A percentile compares a stretch with the other conserved stretches of the same genome.
Conservation (phyloP, 2,329 filamentous ascomycete genomes). For the Colletotrichum filicis region DNA sequence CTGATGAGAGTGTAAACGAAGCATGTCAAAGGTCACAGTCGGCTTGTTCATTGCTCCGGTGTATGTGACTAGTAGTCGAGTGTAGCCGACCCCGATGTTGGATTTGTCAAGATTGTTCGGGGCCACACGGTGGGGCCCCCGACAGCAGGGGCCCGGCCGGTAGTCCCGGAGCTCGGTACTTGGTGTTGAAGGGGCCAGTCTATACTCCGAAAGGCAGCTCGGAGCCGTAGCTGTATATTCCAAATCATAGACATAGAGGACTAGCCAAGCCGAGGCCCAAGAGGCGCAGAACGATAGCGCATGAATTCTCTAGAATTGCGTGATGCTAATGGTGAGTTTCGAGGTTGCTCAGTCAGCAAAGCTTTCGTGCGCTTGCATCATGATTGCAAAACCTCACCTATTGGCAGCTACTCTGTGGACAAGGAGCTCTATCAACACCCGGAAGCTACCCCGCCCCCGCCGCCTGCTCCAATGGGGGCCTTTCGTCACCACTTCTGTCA, state of each 20-base stretch:
- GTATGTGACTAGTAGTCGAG: neutral
- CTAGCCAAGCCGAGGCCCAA: neutral
- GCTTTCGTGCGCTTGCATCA: constrained; percentile 25
- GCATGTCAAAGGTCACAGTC: neutral
- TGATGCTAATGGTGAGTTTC: neutral
- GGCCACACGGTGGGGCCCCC: neutral
- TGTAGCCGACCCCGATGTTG: neutral
- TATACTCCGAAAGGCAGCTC: neutral
- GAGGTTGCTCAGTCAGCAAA: constrained; percentile 21
- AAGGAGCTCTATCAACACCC: neutral
- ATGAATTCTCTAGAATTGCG: constrained; percentile 4
- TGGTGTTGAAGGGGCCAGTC: neutral
- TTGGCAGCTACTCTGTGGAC: neutral
- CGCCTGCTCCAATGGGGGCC: constrained; percentile 17
- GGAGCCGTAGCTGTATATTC: neutral
- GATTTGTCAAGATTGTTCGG: neutral
- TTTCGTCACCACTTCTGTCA: constrained; percentile 4
- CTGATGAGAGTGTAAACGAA: neutral
- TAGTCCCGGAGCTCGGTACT: constrained; percentile 9
- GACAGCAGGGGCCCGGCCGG: neutral
- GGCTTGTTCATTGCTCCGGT: neutral
- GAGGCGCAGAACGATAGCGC: neutral
- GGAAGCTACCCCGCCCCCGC: constrained; percentile 28
- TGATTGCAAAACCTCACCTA: constrained; percentile 15
- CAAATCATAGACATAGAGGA: neutral